phyloP scores from a whole-genome alignment of 2,329 filamentous ascomycete genomes.

The Microsporum canis region DNA sequence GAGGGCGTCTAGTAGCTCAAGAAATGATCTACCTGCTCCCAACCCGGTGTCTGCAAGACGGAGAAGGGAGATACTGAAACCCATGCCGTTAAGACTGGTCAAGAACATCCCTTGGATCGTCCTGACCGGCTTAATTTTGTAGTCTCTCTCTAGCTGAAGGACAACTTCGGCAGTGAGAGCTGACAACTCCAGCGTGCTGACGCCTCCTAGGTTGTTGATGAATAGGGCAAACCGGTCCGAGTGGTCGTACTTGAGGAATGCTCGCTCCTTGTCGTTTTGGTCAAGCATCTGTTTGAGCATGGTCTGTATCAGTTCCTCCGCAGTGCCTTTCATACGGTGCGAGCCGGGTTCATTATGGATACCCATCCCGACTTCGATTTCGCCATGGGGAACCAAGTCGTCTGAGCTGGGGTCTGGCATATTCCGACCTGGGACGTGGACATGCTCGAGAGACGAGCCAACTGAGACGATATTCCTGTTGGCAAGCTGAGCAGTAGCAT shows the following conservation, averaged over 20 bases:
- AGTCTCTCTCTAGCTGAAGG: slow-evolving; percentile 47
- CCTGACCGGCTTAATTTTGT: slow-evolving; percentile 50
- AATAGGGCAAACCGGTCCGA: slow-evolving; percentile 52
- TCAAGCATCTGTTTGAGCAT: slow-evolving; percentile 58
- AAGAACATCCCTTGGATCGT: slow-evolving; percentile 58
- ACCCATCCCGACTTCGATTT: slow-evolving; percentile 61
- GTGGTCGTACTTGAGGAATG: slow-evolving; percentile 47
- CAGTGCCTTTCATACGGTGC: slow-evolving; percentile 38
- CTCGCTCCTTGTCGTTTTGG: slow-evolving; percentile 50
- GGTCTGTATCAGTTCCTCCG: slow-evolving; percentile 43
- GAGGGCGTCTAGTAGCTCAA: slow-evolving; percentile 57
- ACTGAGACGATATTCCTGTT: slow-evolving; percentile 73
- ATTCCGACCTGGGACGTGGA: slow-evolving; percentile 78
- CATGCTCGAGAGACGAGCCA: slow-evolving; percentile 74
- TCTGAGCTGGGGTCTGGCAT: slow-evolving; percentile 43
- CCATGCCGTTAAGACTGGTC: slow-evolving; percentile 60
- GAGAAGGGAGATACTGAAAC: slow-evolving; percentile 58
- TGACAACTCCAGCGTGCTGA: slow-evolving; percentile 55
- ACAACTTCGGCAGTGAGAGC: slow-evolving; percentile 58
- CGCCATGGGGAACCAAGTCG: slow-evolving; percentile 41
- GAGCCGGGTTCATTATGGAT: slow-evolving; percentile 57
- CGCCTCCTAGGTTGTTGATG: slow-evolving; percentile 59
- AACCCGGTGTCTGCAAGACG: slow-evolving; percentile 51
- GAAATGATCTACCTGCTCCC: slow-evolving; percentile 43
- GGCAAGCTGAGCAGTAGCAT: slow-evolving; percentile 57